A percentile compares a stretch with the other conserved stretches of the same genome.
These are phyloP conservation scores for Plectosphaerella sp. DNA, from an alignment of 2,329 filamentous ascomycete species.

Conservation along the genomic window DNA sequence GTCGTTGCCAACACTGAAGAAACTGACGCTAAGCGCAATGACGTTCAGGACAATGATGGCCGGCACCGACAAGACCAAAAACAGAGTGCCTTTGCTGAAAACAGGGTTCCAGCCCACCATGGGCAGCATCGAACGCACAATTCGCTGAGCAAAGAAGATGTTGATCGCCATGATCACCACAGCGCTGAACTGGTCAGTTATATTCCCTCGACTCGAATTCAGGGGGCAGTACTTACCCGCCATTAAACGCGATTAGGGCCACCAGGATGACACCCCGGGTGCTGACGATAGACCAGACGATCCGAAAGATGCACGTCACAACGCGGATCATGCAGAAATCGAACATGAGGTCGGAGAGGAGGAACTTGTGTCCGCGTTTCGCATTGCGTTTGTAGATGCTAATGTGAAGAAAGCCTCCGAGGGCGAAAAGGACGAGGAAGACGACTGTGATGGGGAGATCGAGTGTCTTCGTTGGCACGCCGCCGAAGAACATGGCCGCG, in stretches of 20 bases:
- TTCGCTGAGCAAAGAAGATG: slow-evolving; percentile 32
- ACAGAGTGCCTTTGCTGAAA: slow-evolving; percentile 16
- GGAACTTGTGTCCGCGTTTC: slow-evolving; percentile 30
- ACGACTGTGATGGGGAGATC: slow-evolving; percentile 18
- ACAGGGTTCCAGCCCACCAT: slow-evolving; percentile 25
- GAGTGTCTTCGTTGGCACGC: slow-evolving; percentile 8
- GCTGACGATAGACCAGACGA: slow-evolving; percentile 24
- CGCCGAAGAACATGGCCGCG: slow-evolving; percentile 6
- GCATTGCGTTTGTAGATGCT: slow-evolving; percentile 20
- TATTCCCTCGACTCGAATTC: slow-evolving; percentile 13
- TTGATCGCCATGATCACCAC: slow-evolving; percentile 30
- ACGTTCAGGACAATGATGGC: slow-evolving; percentile 25
- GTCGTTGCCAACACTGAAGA: slow-evolving; percentile 14
- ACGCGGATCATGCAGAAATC: slow-evolving; percentile 30
- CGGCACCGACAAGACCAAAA: slow-evolving; percentile 21
- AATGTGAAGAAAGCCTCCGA: slow-evolving; percentile 17
- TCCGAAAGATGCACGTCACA: slow-evolving; percentile 27
- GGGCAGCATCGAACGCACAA: slow-evolving; percentile 31
- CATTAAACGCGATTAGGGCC: slow-evolving; percentile 29
- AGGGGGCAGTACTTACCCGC: slow-evolving; percentile 17
- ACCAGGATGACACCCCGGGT: slow-evolving; percentile 23
- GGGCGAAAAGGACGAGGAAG: slow-evolving; percentile 18
- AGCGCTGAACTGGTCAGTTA: slow-evolving; percentile 15
- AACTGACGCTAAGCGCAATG: slow-evolving; percentile 19
- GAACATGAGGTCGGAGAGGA: slow-evolving; percentile 28